A percentile compares a stretch with the other conserved stretches of the same genome.
These are phyloP conservation scores for Hypoxylon sp. DNA, from an alignment of 2,329 filamentous ascomycete species.

Conservation along the genomic window DNA sequence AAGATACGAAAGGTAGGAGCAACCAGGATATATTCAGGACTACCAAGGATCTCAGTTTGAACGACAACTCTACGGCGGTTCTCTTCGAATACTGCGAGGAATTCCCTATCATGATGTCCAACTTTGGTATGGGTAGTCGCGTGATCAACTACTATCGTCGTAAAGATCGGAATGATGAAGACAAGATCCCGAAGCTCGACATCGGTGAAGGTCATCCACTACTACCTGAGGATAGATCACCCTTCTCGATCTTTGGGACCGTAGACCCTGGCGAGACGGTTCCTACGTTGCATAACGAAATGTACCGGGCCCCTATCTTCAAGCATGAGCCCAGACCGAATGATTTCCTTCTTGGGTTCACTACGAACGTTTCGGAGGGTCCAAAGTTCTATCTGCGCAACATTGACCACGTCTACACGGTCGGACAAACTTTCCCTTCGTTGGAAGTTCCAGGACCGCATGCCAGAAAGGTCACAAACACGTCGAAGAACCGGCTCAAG, in stretches of 20 bases:
- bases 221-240: constrained; percentile 93
- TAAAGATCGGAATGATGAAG: constrained; percentile 80
- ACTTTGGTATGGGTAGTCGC: constrained; percentile 96
- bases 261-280: constrained; percentile 93
- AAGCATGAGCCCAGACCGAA: constrained; percentile 82
- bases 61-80: constrained; percentile 89
- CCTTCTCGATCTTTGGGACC: constrained; percentile 94
- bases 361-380: constrained; percentile 82
- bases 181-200: constrained; percentile 83
- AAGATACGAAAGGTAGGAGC: constrained; percentile 84
- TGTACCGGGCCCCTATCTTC: constrained; percentile 96
- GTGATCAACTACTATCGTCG: constrained; percentile 97
- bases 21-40: constrained; percentile 83
- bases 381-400: constrained; percentile 87
- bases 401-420: constrained; percentile 90
- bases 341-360: constrained; percentile 90
- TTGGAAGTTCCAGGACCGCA: constrained; percentile 94
- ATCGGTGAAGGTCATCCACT: constrained; percentile 91
- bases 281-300: constrained; percentile 91
- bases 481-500: constrained; percentile 96
- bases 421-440: constrained; percentile 93
- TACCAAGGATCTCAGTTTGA: constrained; percentile 86
- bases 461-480: constrained; percentile 94
- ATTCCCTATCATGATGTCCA: constrained; percentile 90
- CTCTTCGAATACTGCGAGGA: constrained; percentile 97